phyloP scores from a whole-genome alignment of 129 eudicot species.

The carrot (Daucus carota) region DH1_v3.0 NC_030382.2:46207001-46207500 shows the following conservation, averaged over 20 bases:
- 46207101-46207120: too few relatives aligned
- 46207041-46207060: too few relatives aligned
- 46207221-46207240: neutral
- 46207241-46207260: neutral
- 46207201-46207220: too few relatives aligned
- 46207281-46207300: neutral
- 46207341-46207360: constrained; percentile 10
- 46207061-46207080: too few relatives aligned
- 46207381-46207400: neutral
- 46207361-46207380: neutral
- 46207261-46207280: neutral
- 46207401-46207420: neutral
- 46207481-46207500: neutral
- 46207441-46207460: neutral
- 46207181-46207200: too few relatives aligned
- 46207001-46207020: too few relatives aligned
- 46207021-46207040: too few relatives aligned
- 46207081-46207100: too few relatives aligned
- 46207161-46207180: too few relatives aligned
- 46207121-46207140: too few relatives aligned
- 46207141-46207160: too few relatives aligned
- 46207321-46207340: neutral
- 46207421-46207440: neutral
- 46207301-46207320: neutral
- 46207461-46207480: neutral